Conservation (phyloP, 306 rosid genomes). For the Arachis stenosperma region DNA sequence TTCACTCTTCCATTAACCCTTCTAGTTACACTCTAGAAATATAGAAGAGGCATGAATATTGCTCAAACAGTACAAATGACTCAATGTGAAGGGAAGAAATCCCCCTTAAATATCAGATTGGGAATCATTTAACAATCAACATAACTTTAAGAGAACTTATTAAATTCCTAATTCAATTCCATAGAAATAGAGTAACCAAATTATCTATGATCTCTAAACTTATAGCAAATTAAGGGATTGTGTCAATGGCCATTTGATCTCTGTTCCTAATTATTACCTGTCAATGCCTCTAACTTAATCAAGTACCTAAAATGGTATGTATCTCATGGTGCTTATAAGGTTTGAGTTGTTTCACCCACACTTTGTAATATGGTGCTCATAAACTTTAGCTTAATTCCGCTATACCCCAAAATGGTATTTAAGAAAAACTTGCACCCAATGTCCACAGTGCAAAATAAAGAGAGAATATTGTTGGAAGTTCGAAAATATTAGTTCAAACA, state of each 20-base stretch:
- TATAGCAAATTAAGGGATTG: background rate
- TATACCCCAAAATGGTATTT: constrained; percentile 10
- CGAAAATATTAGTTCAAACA: background rate
- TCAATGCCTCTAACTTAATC: background rate
- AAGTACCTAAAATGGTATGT: background rate
- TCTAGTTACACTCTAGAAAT: background rate
- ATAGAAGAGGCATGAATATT: background rate
- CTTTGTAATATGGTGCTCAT: background rate
- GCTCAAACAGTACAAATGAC: background rate
- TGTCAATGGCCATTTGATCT: background rate
- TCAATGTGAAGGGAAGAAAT: too few relatives aligned
- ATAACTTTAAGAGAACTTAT: background rate
- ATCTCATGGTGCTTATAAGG: background rate
- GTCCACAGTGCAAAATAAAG: background rate
- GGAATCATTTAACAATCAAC: too few relatives aligned
- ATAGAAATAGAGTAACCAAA: background rate
- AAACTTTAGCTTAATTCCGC: too few relatives aligned
- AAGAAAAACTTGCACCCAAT: constrained; percentile 2
- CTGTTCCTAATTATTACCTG: background rate
- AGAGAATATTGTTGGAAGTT: background rate
- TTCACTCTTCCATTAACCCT: background rate
- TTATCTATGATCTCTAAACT: background rate
- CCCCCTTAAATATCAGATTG: too few relatives aligned
- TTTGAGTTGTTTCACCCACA: background rate
- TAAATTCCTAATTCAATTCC: background rate